Base-by-base conservation (phyloP, 2,329 filamentous ascomycete genomes). In the Myriosclerotinia scirpicola region DNA sequence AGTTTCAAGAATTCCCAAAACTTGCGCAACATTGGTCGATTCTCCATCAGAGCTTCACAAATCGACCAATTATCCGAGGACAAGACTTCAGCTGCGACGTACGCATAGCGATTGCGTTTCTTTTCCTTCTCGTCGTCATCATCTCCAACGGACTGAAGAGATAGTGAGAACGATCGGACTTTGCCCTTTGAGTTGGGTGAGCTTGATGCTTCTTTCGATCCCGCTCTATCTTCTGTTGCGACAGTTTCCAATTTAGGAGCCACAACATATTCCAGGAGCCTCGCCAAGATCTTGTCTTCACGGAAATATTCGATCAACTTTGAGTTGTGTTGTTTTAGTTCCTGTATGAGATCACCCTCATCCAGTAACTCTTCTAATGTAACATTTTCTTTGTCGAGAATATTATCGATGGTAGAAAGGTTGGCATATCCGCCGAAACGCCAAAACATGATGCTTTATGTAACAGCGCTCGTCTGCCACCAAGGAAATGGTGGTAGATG, bases 401-500 rank as follows among this genome's bases (percentile, higher is more conserved):
- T 91, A 73, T 90, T 93, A 80, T 98, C 95, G 80, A 99, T 92
- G 77, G 93, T 90, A 75, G 94, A 97, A 81, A 97, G 90, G 85
- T 92, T 96, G 84, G 93, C 92, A 85, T 98, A 98, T 77, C 93
- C 93, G 85, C 95, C 94, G 85, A 98, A 99, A 81, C 94, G 90
- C 95, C 95, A 99, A 81, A 99, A 99, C 95, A 99, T 99, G 83
- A 80, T 94, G 88, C 66, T 65, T 72, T 75, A 75, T 69, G 71
- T 73, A 60, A 73, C 66, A 62, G 72, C 69, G 66, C 71, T 75
- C 69, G 73, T 69, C 70, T 73, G 73, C 72, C 74, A 71, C 72
- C 70, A 62, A 60, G 64, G 46, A 44, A 61, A 68, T 36, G 71
- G 72, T 55, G 68, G 71, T 58, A 69, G 70, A 73, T 70, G 44